Conservation (phyloP, 140 eudicot genomes). For the Erigeron philadelphicus region DNA sequence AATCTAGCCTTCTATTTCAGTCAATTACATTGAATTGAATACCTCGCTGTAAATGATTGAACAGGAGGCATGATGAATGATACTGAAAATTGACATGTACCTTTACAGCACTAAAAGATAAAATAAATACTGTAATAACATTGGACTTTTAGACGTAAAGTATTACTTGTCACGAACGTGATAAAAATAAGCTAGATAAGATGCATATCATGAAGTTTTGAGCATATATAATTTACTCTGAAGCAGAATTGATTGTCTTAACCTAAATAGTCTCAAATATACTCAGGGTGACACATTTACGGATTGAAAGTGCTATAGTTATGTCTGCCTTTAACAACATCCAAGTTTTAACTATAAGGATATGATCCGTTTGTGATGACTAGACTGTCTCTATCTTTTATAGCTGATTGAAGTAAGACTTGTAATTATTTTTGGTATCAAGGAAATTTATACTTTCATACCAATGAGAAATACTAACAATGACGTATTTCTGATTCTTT, state of each 20-base stretch:
- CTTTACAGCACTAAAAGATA: not conserved
- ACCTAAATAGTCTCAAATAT: constrained; percentile 1
- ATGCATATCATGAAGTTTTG: not conserved
- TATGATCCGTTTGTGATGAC: not conserved
- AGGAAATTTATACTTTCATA: not conserved
- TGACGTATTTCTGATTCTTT: not conserved
- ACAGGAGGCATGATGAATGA: constrained; percentile 5
- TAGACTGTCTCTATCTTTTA: not conserved
- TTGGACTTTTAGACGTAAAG: too few relatives aligned
- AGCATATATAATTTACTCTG: not conserved
- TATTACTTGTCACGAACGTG: not conserved
- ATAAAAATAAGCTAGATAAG: not conserved
- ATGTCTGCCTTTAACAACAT: not conserved
- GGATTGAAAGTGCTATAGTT: not conserved
- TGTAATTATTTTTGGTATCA: not conserved
- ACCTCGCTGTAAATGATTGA: not conserved
- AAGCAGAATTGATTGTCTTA: not conserved
- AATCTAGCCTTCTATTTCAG: not conserved
- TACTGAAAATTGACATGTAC: not conserved
- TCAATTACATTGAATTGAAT: not conserved
- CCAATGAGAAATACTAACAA: not conserved
- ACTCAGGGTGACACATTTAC: not conserved
- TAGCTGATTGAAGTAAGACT: not conserved
- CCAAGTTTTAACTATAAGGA: not conserved
- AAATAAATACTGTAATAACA: not conserved